phyloP scores from a whole-genome alignment of 306 rosid genomes.

The Cicer chorassanicum region DNA sequence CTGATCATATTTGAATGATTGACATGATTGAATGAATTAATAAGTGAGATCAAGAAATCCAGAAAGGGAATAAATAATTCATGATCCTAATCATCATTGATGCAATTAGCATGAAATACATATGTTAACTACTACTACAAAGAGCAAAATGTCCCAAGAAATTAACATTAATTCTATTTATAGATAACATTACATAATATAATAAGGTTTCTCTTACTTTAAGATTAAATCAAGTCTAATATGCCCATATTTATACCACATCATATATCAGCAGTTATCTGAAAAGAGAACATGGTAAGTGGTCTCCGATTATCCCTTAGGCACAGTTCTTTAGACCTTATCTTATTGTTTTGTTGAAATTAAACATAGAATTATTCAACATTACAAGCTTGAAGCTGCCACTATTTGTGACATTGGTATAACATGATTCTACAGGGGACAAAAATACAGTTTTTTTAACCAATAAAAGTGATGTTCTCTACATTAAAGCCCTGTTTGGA shows the following conservation, averaged over 20 bases:
- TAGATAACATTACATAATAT: background rate
- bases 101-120: conserved; percentile 24
- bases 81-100: background rate
- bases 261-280: background rate
- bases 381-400: conserved; percentile 14
- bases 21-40: conserved; percentile 34
- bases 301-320: background rate
- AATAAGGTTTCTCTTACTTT: background rate
- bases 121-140: background rate
- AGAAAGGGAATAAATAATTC: conserved; percentile 3
- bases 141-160: background rate
- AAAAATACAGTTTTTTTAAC: too few relatives aligned
- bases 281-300: background rate
- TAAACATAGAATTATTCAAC: background rate
- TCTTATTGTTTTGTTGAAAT: background rate
- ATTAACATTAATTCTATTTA: background rate
- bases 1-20: conserved; percentile 45
- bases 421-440: background rate
- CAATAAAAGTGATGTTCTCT: too few relatives aligned
- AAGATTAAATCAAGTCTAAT: background rate
- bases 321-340: conserved; percentile 5
- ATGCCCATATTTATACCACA: background rate
- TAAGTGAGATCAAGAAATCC: conserved; percentile 25
- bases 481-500: too few relatives aligned
- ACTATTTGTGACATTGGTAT: background rate